Evolutionary conservation across 2,329 filamentous ascomycete genomes (phyloP), one percentile per base, ranked within the genome.

Genomic region (Aureobasidium namibiae): DNA sequence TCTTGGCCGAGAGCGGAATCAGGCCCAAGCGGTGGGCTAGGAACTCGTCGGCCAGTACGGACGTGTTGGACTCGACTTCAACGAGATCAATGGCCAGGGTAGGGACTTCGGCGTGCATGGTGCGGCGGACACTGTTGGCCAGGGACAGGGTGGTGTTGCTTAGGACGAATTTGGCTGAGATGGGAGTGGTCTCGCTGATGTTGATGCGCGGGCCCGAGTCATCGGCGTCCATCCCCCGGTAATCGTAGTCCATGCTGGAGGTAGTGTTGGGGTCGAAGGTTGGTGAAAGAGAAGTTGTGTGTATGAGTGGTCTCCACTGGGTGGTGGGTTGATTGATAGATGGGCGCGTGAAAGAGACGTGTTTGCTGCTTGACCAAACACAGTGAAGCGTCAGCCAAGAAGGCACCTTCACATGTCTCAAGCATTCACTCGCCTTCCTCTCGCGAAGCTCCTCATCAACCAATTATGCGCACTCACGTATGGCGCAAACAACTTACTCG

Each of bases 31-130:
- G 88, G 74, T 97, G 92, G 50, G 90, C 88, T 65, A 99, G 86
- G 74, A 97, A 96, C 75, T 99, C 92, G 74, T 99, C 92, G 62
- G 92, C 89, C 14, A 97, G 84, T 4, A 96, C 92, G n/a, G 92
- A 95, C 60, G 88, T 95, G 79, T 99, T 99, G 68, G 82, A 83
- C 70, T 95, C 87, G 65, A 99, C 86, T 73, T 97, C 90, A 63
- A 97, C 92, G 14, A 96, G 83, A 70, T 99, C 92, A 73, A 97
- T 92, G 63, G 94, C 92, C 67, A 97, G 86, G 24, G 90, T 96
- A 11, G 92, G 92, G 61, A 99, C 89, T 76, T 99, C 92, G 68
- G 90, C 89, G 65, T 96, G 86, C 77, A 97, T 92, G 61, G 90
- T 82, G 70, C 92, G 89, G 63, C 92, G 92, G 62, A 97, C 77